Evolutionary conservation across 371 early-diverging fungal species (phyloP), one percentile per base, ranked within the genome.

Genomic region (Rhizopus sp.): DNA sequence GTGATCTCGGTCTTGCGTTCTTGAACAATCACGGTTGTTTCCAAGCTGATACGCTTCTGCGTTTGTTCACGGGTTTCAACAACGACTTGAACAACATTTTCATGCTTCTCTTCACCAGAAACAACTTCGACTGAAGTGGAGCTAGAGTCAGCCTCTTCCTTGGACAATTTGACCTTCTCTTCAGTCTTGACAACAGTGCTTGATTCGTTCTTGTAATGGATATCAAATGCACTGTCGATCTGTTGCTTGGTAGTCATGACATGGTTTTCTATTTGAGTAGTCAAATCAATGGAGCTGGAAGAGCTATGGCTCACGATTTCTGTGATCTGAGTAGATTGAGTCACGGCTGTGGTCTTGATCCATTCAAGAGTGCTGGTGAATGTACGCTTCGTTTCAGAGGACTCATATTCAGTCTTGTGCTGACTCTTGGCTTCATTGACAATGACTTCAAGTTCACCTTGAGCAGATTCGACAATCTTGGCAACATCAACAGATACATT

Each of bases 261-360:
- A 7, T 70, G 55, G 50, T 76, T 72, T n/a, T 70, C 62, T 29
- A 76, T 66, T 23, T 72, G 76, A 3, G 66, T 49, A 23, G 68
- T 55, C 37, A 76, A 33, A 29, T 69, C 69, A 31, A 69, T 52
- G 5, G 68, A 53, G 39, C 66, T 69, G 10, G 59, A 54, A 34
- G 62, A 47, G 3, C 62, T 53, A 2, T 65, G 58, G 15, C 12
- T 69, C 10, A 66, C 66, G 50, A 65, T 56, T 5, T 61, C 49
- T 8, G 59, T 62, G n/a, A 69, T 69, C 17, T 69, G 66, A 50
- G 62, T 47, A 10, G 59, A 57, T 17, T 69, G 69, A 29, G 46
- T 53, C 6, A 53, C 39, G 7, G 69, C 62, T 31, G 69, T 65
- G 12, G 50, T 48, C 52, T 55, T 61, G 38, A 69, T 59, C 66